Conservation (phyloP, 257 asterid genomes). For the Rauvolfia tetraphylla region DNA sequence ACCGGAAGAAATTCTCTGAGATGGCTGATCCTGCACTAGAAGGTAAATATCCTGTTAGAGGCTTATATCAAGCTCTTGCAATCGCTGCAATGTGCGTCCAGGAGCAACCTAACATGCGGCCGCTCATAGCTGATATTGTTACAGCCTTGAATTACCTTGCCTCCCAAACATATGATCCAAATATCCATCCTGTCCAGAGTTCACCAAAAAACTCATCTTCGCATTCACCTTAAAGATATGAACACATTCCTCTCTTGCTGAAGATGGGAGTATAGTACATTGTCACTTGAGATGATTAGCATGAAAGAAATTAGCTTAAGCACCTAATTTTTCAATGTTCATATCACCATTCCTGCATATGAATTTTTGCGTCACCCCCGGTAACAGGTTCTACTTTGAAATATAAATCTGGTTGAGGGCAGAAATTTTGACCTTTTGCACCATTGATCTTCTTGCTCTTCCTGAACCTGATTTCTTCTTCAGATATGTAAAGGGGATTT, state of each 20-base stretch:
- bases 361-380: constrained; percentile 9
- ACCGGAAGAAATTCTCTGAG: constrained; percentile 48
- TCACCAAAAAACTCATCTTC: constrained; percentile 17
- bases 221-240: constrained; percentile 15
- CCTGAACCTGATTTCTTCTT: background rate
- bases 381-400: constrained; percentile 16
- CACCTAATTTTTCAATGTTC: background rate
- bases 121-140: constrained; percentile 48
- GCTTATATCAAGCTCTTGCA: constrained; percentile 66
- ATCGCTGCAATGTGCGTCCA: constrained; percentile 70
- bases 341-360: background rate
- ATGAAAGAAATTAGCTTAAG: constrained; percentile 1
- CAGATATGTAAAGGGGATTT: background rate
- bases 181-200: constrained; percentile 11
- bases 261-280: background rate
- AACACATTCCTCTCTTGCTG: background rate
- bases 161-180: constrained; percentile 44
- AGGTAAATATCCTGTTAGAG: constrained; percentile 50
- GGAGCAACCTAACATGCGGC: constrained; percentile 53
- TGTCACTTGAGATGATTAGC: background rate
- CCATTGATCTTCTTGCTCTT: background rate
- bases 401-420: background rate
- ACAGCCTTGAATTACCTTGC: constrained; percentile 56
- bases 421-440: background rate
- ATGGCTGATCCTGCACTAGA: constrained; percentile 66